Evolutionary conservation across 23 red algal species (phyloP), one percentile per base, ranked within the genome.

Genomic region (Gracilaria domingensis): DNA sequence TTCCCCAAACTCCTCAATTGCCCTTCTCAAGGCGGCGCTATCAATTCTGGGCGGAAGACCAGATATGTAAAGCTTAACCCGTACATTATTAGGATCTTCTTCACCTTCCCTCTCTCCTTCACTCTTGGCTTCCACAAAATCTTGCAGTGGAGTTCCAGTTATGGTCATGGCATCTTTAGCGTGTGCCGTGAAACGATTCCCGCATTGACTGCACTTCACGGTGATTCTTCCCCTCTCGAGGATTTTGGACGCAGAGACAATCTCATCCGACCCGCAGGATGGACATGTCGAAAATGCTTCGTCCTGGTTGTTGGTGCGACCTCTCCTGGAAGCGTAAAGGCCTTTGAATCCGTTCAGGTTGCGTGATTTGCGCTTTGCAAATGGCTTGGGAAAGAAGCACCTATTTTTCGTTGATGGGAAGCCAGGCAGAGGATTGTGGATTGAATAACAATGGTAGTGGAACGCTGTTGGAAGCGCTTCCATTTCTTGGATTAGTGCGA

Each of bases 1-100:
- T 17, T 73, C 64, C 24, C 91, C 91, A 58, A 87, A 94, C 74
- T 80, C 83, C 50, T 80, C 83, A 57, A 94, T 61, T 47, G 80
- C 51, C 17, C 12, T 60, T 53, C 83, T 57, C 28, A 98, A 86
- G 34, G 9, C 58, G 18, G 13, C 81, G 47, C 64, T 70, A 57
- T 70, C 81, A 54, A 85, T 34, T 61, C 37, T 85, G 16, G 81
- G 64, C 42, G 49, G 17, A 30, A 85, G 81, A 23, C 81, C 81
- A 36, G 58, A 65, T 65, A 85, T 61, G 64, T 67, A 71, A 30
- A 85, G 64, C 50, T 53, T 85, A 38, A 85, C 81, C n/a, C 60
- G 59, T 21, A 51, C 35, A 17, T 14, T 12, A 28, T 70, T 49
- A 24, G 81, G 60, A 20, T 26, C 64, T 40, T 7, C 42, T 45